Evolutionary conservation across 2,329 filamentous ascomycete species (phyloP), one percentile per base, ranked within the genome.

Genomic region (Sarocladium strictum): DNA sequence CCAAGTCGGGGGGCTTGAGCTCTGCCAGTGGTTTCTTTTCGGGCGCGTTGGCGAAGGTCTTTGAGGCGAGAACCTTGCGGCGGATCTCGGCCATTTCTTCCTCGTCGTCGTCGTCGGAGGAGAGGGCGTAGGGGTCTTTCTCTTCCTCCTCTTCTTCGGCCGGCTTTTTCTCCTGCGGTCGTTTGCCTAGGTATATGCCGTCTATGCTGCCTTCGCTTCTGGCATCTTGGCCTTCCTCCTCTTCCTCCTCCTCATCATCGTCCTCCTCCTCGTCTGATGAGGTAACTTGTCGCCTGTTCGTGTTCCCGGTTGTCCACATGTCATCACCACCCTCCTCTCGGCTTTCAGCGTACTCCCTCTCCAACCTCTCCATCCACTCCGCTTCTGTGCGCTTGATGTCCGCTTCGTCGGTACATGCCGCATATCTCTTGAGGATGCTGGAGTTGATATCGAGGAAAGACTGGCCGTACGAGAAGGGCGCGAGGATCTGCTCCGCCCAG

Each of bases 391-490:
- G 84, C 71, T 97, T 96, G 29, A 99, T 78, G 7, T 83, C 88
- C 9, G 85, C 88, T 64, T 94, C 92, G 54, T 90, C 86, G 57
- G 81, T 78, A 62, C 91, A 97, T 0, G 85, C 87, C 1, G 91
- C 90, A 64, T 99, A 99, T 56, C 84, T 83, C 68, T 87, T 90
- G 23, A 99, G 70, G 17, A 97, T 71, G 52, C 85, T 85, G 2
- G 82, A 78, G 67, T 99, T 99, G 71, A 99, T 99, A 53, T 95
- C 84, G 23, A 99, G 70, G 65, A 99, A 99, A 1, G 90, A 85
- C 56, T 84, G 74, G 0, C 94, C 94, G 65, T 99, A 99, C 2
- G 86, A 86, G 64, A 99, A 99, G 2, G 89, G 87, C 59, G 83
- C 82, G 26, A 99, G 72, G 1, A 96, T 84, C 58, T 90, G 82